Evolutionary conservation across 2,329 filamentous ascomycete species (phyloP).

Genomic region (Aspergillus sp.): DNA sequence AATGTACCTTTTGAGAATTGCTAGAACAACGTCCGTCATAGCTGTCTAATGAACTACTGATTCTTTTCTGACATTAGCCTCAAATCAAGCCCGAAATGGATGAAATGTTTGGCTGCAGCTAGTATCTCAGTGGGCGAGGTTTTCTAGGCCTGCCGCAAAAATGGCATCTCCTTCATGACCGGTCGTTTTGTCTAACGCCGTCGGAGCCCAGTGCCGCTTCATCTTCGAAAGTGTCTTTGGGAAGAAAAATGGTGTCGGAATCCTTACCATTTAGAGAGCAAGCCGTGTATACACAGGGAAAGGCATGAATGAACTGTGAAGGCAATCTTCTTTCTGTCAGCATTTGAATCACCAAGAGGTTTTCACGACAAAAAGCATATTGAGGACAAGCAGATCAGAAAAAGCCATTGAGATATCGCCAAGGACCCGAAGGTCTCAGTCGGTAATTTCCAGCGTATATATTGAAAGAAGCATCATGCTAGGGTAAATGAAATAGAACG

Average conservation of each 20-base stretch:
- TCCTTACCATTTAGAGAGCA: constrained; percentile 5
- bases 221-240: constrained; percentile 32
- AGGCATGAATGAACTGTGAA: constrained; percentile 9
- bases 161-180: constrained; percentile 80
- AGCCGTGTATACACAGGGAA: background rate
- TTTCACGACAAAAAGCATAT: constrained; percentile 16
- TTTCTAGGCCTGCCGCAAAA: constrained; percentile 99
- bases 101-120: constrained; percentile 19
- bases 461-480: constrained; percentile 58
- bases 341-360: constrained; percentile 4
- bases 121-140: constrained; percentile 90
- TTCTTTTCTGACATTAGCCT: constrained; percentile 24
- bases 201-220: constrained; percentile 94
- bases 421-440: constrained; percentile 70
- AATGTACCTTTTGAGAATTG: constrained; percentile 16
- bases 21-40: background rate
- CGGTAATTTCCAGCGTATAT: constrained; percentile 96
- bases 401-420: constrained; percentile 82
- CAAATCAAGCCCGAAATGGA: constrained; percentile 21
- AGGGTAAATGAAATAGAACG: constrained; percentile 24
- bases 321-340: constrained; percentile 16
- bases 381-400: constrained; percentile 60
- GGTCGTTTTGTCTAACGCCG: constrained; percentile 52
- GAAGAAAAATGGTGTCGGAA: background rate
- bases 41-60: background rate